Conservation (phyloP, 108 stramenopile species). For the Parmales sp. region DNA sequence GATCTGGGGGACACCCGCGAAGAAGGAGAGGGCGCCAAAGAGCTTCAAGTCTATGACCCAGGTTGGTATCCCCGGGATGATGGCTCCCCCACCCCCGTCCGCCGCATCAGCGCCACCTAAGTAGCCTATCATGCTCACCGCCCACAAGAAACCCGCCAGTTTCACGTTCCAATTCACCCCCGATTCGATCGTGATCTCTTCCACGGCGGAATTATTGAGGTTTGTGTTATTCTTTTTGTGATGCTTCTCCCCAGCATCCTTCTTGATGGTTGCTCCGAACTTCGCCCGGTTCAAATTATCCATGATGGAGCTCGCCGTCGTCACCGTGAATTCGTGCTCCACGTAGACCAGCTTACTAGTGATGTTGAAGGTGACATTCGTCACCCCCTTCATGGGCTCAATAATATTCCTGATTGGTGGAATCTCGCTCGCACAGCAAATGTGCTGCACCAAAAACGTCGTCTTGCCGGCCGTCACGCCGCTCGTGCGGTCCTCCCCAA, state of each 20-base stretch:
- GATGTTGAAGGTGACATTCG: background rate
- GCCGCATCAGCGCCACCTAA: constrained; percentile 29
- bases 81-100: too few relatives aligned
- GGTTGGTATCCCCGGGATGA: too few relatives aligned
- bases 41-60: too few relatives aligned
- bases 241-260: constrained; percentile 37
- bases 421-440: constrained; percentile 10
- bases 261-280: constrained; percentile 25
- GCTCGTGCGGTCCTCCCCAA: too few relatives aligned
- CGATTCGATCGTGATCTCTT: background rate
- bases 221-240: too few relatives aligned
- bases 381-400: background rate
- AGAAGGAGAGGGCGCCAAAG: constrained; percentile 51
- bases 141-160: constrained; percentile 63
- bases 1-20: constrained; percentile 68
- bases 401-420: background rate
- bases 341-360: constrained; percentile 5
- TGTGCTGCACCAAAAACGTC: background rate
- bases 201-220: too few relatives aligned
- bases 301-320: background rate
- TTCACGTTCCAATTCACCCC: constrained; percentile 38
- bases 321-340: background rate
- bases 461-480: background rate
- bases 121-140: constrained; percentile 44
- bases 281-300: background rate